These are phyloP conservation scores for Myxozyma nipponensis DNA, from an alignment of 805 yeast genomes.

Conservation along the genomic window DNA sequence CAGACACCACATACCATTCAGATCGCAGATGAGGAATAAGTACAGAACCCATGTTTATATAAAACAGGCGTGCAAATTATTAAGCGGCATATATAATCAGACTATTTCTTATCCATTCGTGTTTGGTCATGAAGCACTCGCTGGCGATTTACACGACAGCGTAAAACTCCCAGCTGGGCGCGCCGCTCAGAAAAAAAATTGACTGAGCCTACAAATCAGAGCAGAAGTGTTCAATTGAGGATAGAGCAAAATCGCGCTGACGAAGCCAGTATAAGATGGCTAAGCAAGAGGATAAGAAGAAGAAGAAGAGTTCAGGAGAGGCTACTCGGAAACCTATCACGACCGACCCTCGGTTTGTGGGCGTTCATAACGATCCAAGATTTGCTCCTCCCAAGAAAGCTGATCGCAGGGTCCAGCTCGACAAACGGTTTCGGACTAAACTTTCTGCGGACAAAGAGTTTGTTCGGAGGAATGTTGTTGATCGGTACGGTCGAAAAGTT, in stretches of 20 bases:
- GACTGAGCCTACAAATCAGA: background rate
- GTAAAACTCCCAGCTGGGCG: constrained; percentile 7
- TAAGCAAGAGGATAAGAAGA: constrained; percentile 6
- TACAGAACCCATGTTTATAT: constrained; percentile 64
- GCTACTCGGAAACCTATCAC: constrained; percentile 40
- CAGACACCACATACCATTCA: constrained; percentile 49
- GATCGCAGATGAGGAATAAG: constrained; percentile 75
- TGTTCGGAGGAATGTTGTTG: constrained; percentile 57
- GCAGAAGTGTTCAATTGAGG: background rate
- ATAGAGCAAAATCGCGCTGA: no score
- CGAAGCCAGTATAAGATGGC: no score
- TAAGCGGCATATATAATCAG: no score
- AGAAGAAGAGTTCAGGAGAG: background rate
- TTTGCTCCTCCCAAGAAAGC: constrained; percentile 68
- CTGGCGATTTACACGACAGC: no score
- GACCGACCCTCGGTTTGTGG: constrained; percentile 70
- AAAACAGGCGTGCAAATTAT: no score
- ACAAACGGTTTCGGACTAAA: constrained; percentile 76
- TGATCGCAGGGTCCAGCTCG: constrained; percentile 71
- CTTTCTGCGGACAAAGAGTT: constrained; percentile 57
- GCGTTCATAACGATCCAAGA: constrained; percentile 82
- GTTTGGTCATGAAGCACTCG: no score
- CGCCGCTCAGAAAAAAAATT: background rate
- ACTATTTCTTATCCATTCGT: no score
- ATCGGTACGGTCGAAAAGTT: constrained; percentile 80